A percentile compares a stretch with the other conserved stretches of the same genome.
phyloP scores from a whole-genome alignment of 768 basidiomycete species.

The Tricholoma sp. region DNA sequence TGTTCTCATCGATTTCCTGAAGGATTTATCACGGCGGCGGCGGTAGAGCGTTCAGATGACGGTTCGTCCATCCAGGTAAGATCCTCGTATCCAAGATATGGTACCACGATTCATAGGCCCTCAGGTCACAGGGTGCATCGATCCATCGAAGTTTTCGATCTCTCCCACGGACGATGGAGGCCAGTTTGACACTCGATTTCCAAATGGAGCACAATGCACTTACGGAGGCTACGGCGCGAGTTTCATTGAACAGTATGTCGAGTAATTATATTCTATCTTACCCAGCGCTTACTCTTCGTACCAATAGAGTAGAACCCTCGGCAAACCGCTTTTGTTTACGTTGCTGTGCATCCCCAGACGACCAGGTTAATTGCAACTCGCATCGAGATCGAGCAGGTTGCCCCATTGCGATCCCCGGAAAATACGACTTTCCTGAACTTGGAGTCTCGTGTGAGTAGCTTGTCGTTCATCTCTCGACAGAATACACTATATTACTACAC shows the following conservation, averaged over 20 bases:
- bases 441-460: too few species aligned
- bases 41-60: conserved; percentile 12
- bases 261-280: neutral
- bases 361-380: conserved; percentile 47
- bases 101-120: neutral
- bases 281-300: neutral
- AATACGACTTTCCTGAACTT: conserved; percentile 34
- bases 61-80: conserved; percentile 15
- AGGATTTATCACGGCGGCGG: conserved; percentile 16
- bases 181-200: conserved; percentile 46
- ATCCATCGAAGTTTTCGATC: conserved; percentile 12
- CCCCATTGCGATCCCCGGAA: conserved; percentile 37
- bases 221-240: conserved; percentile 48
- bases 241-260: conserved; percentile 44
- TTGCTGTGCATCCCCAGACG: conserved; percentile 36
- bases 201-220: conserved; percentile 48
- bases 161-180: conserved; percentile 35
- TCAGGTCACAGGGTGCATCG: conserved; percentile 13
- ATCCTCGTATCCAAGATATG: neutral
- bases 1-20: conserved; percentile 10
- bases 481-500: too few species aligned
- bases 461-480: too few species aligned
- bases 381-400: conserved; percentile 43
- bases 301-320: conserved; percentile 39
- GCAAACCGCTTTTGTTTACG: conserved; percentile 45